Conservation (phyloP, 148 eudicot genomes). For the Oxyria digyna region DNA sequence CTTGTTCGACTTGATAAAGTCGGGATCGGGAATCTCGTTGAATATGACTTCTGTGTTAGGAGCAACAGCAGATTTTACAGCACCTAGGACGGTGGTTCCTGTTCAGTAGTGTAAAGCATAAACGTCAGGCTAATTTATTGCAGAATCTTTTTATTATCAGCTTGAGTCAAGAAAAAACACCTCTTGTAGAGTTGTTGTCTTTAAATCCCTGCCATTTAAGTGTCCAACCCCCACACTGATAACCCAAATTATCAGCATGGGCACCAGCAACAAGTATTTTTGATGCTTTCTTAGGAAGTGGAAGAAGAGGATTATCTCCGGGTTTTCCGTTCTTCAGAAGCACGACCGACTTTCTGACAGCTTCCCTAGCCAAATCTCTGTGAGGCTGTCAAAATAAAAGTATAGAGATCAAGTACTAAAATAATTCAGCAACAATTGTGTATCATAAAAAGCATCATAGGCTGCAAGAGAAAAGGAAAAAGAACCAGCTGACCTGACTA, state of each 20-base stretch:
- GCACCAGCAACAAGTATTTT: constrained; percentile 70
- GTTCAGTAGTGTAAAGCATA: constrained; percentile 3
- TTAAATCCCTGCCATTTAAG: constrained; percentile 86
- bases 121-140: not conserved
- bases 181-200: constrained; percentile 58
- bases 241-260: constrained; percentile 88
- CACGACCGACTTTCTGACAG: constrained; percentile 85
- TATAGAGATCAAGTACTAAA: not conserved
- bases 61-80: constrained; percentile 42
- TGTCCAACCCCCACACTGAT: constrained; percentile 97
- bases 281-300: constrained; percentile 47
- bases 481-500: constrained; percentile 30
- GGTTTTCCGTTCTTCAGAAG: constrained; percentile 71
- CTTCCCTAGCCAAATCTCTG: constrained; percentile 83
- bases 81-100: constrained; percentile 70
- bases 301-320: constrained; percentile 34
- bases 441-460: not conserved
- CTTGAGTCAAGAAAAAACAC: constrained; percentile 22
- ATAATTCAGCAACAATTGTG: not conserved
- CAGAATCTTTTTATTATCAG: not conserved
- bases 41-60: constrained; percentile 42
- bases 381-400: constrained; percentile 36
- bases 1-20: constrained; percentile 37
- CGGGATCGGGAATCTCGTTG: constrained; percentile 36
- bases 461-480: not conserved